phyloP scores from a whole-genome alignment of 1,284 basidiomycete genomes.

The Moniliophthora roreri region DNA sequence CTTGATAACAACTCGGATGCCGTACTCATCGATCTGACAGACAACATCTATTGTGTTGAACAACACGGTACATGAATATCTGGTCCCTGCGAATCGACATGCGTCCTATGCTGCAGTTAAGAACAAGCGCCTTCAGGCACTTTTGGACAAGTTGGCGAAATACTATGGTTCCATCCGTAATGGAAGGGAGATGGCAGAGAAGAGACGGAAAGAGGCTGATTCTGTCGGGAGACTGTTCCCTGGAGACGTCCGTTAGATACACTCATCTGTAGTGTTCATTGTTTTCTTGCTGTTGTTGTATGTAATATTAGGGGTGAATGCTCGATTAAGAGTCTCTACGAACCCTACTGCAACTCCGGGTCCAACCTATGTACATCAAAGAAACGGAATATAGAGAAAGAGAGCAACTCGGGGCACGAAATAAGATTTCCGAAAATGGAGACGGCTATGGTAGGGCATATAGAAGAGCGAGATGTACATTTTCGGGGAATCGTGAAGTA shows the following conservation, averaged over 20 bases:
- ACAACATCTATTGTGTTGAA: constrained; percentile 76
- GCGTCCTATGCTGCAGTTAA: constrained; percentile 73
- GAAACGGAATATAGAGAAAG: constrained; percentile 10
- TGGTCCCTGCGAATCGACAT: constrained; percentile 73
- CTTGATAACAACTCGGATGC: constrained; percentile 6
- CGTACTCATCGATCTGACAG: constrained; percentile 40
- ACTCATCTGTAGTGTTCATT: constrained; percentile 8
- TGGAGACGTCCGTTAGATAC: constrained; percentile 49
- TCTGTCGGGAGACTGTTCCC: constrained; percentile 68
- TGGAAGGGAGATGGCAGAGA: constrained; percentile 64
- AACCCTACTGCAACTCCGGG: constrained; percentile 10
- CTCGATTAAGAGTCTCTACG: constrained; percentile 11
- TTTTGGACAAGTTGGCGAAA: constrained; percentile 80
- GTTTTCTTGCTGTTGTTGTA: neutral
- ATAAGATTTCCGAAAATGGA: constrained; percentile 20
- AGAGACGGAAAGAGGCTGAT: constrained; percentile 79
- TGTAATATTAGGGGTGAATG: constrained; percentile 8
- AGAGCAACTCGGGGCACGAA: constrained; percentile 6
- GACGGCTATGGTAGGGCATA: constrained; percentile 30
- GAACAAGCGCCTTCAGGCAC: constrained; percentile 70
- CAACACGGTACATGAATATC: constrained; percentile 76
- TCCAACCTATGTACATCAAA: constrained; percentile 12
- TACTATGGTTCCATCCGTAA: constrained; percentile 67
- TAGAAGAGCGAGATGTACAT: constrained; percentile 36
- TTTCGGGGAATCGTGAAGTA: constrained; percentile 47